A percentile compares a stretch with the other conserved stretches of the same genome.
Evolutionary conservation across 2,329 filamentous ascomycete species (phyloP).

Genomic region (Rhinocladiella mackenziei): DNA sequence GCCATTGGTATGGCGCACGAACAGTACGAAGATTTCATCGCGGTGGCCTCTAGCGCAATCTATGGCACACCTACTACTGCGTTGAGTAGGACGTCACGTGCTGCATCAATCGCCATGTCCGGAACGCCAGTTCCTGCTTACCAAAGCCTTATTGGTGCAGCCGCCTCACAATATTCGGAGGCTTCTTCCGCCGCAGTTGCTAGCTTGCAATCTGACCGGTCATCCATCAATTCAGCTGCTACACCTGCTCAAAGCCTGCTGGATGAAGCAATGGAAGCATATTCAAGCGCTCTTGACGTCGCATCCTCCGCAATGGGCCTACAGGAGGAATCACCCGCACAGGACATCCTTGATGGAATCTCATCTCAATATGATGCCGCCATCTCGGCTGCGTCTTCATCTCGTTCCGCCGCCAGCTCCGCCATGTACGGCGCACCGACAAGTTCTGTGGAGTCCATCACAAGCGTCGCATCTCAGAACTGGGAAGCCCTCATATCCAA

Average conservation of each 20-base stretch:
- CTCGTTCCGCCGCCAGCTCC: conserved; percentile 38
- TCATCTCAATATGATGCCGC: conserved; percentile 45
- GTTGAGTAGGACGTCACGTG: conserved; percentile 40
- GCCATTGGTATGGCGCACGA: conserved; percentile 74
- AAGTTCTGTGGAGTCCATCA: conserved; percentile 45
- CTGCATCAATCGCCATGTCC: conserved; percentile 56
- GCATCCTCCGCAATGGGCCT: conserved; percentile 39
- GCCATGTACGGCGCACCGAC: conserved; percentile 45
- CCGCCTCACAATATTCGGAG: conserved; percentile 55
- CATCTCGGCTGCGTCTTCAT: conserved; percentile 44
- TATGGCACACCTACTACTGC: conserved; percentile 61
- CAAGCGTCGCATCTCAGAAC: conserved; percentile 56
- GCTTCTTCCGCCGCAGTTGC: conserved; percentile 60
- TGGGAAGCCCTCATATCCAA: conserved; percentile 62
- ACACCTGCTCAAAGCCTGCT: conserved; percentile 39
- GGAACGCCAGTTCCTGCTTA: conserved; percentile 46
- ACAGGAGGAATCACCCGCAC: conserved; percentile 36
- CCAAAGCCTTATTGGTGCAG: conserved; percentile 37
- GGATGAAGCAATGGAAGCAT: conserved; percentile 44
- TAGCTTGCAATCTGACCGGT: conserved; percentile 55
- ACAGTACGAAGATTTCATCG: conserved; percentile 70
- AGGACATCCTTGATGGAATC: conserved; percentile 42
- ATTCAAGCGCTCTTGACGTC: conserved; percentile 42
- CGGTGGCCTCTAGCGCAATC: conserved; percentile 66
- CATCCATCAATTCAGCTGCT: conserved; percentile 30